Percentiles rank a stretch among this genome's conserved stretches.
Conservation (phyloP, 1,139 yeast species). For the Kluyveromyces sp. region DNA sequence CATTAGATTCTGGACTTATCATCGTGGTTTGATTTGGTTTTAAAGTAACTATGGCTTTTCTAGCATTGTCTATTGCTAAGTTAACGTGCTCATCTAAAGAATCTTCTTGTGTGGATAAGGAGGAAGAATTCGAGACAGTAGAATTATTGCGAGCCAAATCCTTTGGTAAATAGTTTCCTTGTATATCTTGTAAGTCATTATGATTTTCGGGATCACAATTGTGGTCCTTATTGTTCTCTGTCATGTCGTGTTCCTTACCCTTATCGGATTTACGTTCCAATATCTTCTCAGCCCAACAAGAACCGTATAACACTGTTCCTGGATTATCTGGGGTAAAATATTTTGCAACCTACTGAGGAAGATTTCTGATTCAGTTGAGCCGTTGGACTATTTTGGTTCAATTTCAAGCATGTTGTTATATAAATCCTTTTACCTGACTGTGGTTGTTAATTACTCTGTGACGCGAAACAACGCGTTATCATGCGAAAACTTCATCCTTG, state of each 20-base stretch:
- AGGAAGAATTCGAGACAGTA: slow-evolving; percentile 1
- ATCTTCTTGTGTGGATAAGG: slow-evolving; percentile 4
- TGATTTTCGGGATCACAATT: too few species aligned
- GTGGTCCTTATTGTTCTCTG: too few species aligned
- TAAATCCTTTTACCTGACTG: neutral
- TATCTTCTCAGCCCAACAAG: too few species aligned
- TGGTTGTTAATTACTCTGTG: neutral
- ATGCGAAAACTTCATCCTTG: neutral
- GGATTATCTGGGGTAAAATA: too few species aligned
- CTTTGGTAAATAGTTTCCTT: neutral
- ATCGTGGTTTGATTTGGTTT: neutral
- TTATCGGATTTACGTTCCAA: too few species aligned
- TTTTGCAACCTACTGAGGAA: too few species aligned
- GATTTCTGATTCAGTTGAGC: too few species aligned
- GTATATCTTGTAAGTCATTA: too few species aligned
- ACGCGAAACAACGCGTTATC: slow-evolving; percentile 9
- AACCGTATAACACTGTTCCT: too few species aligned
- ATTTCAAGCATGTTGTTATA: too few species aligned
- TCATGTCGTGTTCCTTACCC: too few species aligned
- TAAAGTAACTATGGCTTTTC: neutral
- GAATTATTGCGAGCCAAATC: slow-evolving; percentile 5
- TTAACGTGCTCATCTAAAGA: slow-evolving; percentile 5
- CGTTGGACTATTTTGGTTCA: too few species aligned
- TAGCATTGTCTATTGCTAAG: slow-evolving; percentile 4
- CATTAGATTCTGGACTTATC: neutral